Conservation (phyloP, 108 stramenopile species). For the Seminavis robusta region DNA sequence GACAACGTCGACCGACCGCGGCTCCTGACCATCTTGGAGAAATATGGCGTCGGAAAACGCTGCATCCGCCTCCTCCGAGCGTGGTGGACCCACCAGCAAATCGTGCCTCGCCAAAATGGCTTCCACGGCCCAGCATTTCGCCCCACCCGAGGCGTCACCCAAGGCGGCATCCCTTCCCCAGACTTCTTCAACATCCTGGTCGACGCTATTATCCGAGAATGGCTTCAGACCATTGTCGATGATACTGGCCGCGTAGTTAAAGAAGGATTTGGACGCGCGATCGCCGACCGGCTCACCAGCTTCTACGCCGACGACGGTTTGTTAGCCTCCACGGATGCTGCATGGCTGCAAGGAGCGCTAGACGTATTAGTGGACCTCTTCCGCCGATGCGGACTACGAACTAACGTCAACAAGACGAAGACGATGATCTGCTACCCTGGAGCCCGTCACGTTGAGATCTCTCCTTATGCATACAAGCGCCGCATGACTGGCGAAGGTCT, state of each 20-base stretch:
- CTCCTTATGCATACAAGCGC: too few species aligned
- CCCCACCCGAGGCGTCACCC: conserved; percentile 25
- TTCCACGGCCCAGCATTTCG: conserved; percentile 10
- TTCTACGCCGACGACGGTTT: conserved; percentile 20
- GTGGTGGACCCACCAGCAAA: conserved; percentile 1
- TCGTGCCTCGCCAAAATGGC: conserved; percentile 7
- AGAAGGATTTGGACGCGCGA: neutral
- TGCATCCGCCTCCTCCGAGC: conserved; percentile 3
- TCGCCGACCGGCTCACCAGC: neutral
- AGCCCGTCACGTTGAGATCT: too few species aligned
- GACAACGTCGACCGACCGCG: conserved; percentile 14
- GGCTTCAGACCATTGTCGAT: conserved; percentile 27
- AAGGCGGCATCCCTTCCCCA: conserved; percentile 21
- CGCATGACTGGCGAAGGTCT: too few species aligned
- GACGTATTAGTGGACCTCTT: conserved; percentile 7
- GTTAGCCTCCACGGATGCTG: conserved; percentile 1
- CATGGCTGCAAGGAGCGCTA: conserved; percentile 7
- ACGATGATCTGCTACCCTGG: conserved; percentile 6
- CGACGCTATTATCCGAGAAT: conserved; percentile 13
- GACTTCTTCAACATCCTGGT: conserved; percentile 27
- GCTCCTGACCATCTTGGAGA: conserved; percentile 5
- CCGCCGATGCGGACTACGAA: conserved; percentile 4
- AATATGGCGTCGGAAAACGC: conserved; percentile 14
- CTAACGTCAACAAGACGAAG: conserved; percentile 19
- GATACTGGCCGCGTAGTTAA: conserved; percentile 2